A percentile compares a stretch with the other conserved stretches of the same genome.
These are phyloP conservation scores for Gentiana dahurica DNA, from an alignment of 257 asterid genomes.

Conservation along the genomic window DNA sequence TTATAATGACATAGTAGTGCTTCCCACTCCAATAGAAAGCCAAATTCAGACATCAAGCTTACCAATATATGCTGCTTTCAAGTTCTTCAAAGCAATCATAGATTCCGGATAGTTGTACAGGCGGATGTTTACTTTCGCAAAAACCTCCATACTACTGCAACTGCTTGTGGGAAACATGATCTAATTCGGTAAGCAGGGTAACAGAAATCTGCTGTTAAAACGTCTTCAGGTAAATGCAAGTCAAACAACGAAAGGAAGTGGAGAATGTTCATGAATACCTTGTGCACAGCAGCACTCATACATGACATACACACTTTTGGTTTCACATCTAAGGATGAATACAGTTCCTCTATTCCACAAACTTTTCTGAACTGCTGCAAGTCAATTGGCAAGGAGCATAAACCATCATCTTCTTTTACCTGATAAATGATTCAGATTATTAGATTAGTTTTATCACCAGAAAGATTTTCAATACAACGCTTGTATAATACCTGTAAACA, in stretches of 20 bases:
- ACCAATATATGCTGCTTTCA: slow-evolving; percentile 99
- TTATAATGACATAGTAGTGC: background rate
- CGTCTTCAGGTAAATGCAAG: too few relatives aligned
- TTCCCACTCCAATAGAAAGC: background rate
- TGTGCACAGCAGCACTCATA: slow-evolving; percentile 79
- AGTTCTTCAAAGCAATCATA: slow-evolving; percentile 81
- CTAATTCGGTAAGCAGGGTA: slow-evolving; percentile 23
- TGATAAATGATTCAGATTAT: slow-evolving; percentile 17
- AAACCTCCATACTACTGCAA: slow-evolving; percentile 22
- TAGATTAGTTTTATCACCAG: background rate
- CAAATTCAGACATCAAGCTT: slow-evolving; percentile 4
- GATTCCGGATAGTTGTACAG: slow-evolving; percentile 73
- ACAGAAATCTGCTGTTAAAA: background rate
- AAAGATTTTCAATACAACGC: slow-evolving; percentile 25
- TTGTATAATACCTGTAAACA: slow-evolving; percentile 27
- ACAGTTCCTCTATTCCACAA: slow-evolving; percentile 45
- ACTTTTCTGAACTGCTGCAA: slow-evolving; percentile 65
- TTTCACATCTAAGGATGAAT: slow-evolving; percentile 42
- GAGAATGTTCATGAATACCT: slow-evolving; percentile 39
- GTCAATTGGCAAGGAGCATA: slow-evolving; percentile 54
- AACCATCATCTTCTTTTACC: slow-evolving; percentile 66
- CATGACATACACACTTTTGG: slow-evolving; percentile 77
- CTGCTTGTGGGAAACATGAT: slow-evolving; percentile 32
- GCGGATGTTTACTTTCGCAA: slow-evolving; percentile 56
- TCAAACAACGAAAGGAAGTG: too few relatives aligned